Evolutionary conservation across 148 eudicot genomes (phyloP).

Genomic region (Rhododendron simsii): DNA sequence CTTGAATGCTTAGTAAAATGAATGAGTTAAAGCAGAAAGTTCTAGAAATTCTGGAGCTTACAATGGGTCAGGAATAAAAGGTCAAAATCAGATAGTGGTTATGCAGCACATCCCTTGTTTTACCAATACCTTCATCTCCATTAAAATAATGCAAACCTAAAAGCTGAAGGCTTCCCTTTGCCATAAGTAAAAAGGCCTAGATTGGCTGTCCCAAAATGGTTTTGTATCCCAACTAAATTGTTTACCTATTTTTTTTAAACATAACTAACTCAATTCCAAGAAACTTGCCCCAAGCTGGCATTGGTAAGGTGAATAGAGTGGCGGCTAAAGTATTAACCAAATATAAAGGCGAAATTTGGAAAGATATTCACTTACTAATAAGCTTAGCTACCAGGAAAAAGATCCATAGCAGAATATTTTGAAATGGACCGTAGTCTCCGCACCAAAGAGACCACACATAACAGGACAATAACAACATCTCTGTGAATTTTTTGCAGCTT

Average conservation of each 20-base stretch:
- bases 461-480: not conserved
- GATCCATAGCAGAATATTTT: not conserved
- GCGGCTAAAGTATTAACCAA: not conserved
- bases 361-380: not conserved
- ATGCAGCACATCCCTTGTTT: not conserved
- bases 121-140: not conserved
- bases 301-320: not conserved
- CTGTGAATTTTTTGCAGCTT: not conserved
- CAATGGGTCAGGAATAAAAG: not conserved
- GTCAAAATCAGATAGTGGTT: not conserved
- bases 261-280: not conserved
- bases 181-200: not conserved
- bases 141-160: not conserved
- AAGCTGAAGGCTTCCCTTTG: not conserved
- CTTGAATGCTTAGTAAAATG: not conserved
- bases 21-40: not conserved
- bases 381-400: not conserved
- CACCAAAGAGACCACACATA: not conserved
- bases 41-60: no score
- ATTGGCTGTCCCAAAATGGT: not conserved
- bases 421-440: not conserved
- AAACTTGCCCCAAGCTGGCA: not conserved
- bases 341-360: not conserved
- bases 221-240: not conserved
- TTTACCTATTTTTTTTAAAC: not conserved